Percentiles rank a stretch among this genome's conserved stretches.
These are phyloP conservation scores for Pseudomonodictys pantanalensis DNA, from an alignment of 495 filamentous ascomycete genomes.

Conservation along the genomic window DNA sequence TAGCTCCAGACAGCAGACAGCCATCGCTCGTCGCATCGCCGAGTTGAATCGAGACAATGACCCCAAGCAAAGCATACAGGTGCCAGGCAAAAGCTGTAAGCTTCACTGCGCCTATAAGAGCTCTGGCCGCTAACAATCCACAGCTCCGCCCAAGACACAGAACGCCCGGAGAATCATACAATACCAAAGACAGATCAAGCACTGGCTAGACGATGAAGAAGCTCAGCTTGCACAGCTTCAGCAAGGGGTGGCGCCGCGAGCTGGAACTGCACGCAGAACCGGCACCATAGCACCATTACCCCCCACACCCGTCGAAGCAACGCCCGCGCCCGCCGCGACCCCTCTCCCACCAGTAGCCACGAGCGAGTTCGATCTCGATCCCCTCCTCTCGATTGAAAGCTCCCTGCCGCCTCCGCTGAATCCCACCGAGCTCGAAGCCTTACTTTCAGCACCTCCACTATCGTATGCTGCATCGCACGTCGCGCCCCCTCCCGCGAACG, in stretches of 20 bases:
- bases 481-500: constrained; percentile 47
- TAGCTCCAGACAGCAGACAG: constrained; percentile 71
- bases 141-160: constrained; percentile 23
- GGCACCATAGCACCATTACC: constrained; percentile 10
- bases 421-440: constrained; percentile 55
- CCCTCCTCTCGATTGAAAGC: constrained; percentile 13
- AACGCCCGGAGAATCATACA: constrained; percentile 26
- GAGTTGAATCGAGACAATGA: constrained; percentile 79
- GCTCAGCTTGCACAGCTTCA: constrained; percentile 18
- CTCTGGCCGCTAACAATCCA: neutral
- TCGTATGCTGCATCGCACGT: constrained; percentile 77
- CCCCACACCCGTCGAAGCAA: constrained; percentile 25
- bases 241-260: constrained; percentile 5
- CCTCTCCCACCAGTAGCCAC: neutral
- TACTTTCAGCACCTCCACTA: constrained; percentile 69
- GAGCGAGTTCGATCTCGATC: neutral
- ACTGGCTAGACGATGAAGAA: constrained; percentile 35
- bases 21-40: constrained; percentile 70
- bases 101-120: neutral
- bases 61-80: constrained; percentile 64
- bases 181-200: constrained; percentile 25
- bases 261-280: constrained; percentile 1
- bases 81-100: constrained; percentile 46
- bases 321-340: constrained; percentile 5
- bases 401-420: constrained; percentile 18